A percentile compares a stretch with the other conserved stretches of the same genome.
These are phyloP conservation scores for Penicillium ochrochloron DNA, from an alignment of 495 filamentous ascomycete genomes.

Conservation along the genomic window DNA sequence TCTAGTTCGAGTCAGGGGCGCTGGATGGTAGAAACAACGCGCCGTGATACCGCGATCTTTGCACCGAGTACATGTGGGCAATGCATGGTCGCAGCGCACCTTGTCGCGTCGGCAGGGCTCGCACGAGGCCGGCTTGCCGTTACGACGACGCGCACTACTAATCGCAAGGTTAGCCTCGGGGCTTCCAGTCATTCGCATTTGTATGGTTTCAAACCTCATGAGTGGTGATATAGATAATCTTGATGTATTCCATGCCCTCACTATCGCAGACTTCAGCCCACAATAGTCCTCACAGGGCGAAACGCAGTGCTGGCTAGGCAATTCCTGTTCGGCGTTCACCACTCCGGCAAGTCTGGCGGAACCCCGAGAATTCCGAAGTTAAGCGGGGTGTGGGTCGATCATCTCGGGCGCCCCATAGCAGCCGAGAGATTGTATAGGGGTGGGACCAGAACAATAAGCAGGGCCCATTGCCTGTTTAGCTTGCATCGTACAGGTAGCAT, in stretches of 20 bases:
- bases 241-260: background rate
- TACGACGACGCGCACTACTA: slow-evolving; percentile 41
- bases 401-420: slow-evolving; percentile 1
- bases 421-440: background rate
- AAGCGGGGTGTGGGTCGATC: slow-evolving; percentile 18
- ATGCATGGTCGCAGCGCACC: slow-evolving; percentile 50
- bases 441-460: slow-evolving; percentile 2
- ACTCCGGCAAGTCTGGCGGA: slow-evolving; percentile 15
- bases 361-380: slow-evolving; percentile 28
- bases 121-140: slow-evolving; percentile 52
- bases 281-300: background rate
- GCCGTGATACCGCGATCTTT: slow-evolving; percentile 29
- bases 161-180: background rate
- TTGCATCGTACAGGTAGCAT: background rate
- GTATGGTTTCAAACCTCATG: background rate
- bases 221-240: background rate
- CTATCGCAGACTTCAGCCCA: background rate
- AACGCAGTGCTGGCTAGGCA: background rate
- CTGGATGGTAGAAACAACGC: slow-evolving; percentile 46
- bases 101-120: slow-evolving; percentile 55
- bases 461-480: background rate
- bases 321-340: slow-evolving; percentile 22
- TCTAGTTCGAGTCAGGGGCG: slow-evolving; percentile 37
- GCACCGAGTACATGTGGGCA: slow-evolving; percentile 39
- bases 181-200: background rate